Evolutionary conservation across 768 basidiomycete species (phyloP).

Genomic region (Podaxis sp.): DNA sequence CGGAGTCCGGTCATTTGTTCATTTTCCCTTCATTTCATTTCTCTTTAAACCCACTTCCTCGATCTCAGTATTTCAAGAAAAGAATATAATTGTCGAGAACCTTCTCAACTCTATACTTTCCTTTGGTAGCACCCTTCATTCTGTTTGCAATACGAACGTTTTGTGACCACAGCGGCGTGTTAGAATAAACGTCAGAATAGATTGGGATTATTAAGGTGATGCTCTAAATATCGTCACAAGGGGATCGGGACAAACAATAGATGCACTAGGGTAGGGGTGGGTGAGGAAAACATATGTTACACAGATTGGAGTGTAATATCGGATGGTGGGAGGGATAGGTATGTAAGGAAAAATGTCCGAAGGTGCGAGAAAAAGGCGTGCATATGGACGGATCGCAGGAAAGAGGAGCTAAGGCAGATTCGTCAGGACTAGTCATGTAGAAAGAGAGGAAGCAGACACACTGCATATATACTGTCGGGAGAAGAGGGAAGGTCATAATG

Average conservation of each 20-base stretch:
- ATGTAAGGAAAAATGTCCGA: not conserved
- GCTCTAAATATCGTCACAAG: not conserved
- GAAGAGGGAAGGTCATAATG: not conserved
- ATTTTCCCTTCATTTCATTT: not conserved
- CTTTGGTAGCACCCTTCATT: not conserved
- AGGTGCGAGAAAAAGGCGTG: not conserved
- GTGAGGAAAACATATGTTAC: not conserved
- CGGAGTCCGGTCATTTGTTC: not conserved
- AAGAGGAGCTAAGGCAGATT: not conserved
- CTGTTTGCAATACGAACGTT: not conserved
- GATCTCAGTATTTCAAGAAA: not conserved
- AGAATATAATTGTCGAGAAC: not conserved
- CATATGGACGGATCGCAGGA: not conserved
- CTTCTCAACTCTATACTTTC: not conserved
- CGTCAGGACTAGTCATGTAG: not conserved
- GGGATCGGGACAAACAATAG: not conserved
- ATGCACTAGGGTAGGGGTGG: not conserved
- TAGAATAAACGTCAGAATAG: not conserved
- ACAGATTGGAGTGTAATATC: conserved; percentile 1
- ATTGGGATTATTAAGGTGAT: not conserved
- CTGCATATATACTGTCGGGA: not conserved
- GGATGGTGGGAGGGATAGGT: not conserved
- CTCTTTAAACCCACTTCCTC: not conserved
- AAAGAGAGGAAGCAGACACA: not conserved
- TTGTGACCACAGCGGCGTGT: not conserved